Percentiles rank a stretch among this genome's conserved stretches.
phyloP scores from a whole-genome alignment of 2,329 filamentous ascomycete genomes.

The Drechslerella coelobrocha region DNA sequence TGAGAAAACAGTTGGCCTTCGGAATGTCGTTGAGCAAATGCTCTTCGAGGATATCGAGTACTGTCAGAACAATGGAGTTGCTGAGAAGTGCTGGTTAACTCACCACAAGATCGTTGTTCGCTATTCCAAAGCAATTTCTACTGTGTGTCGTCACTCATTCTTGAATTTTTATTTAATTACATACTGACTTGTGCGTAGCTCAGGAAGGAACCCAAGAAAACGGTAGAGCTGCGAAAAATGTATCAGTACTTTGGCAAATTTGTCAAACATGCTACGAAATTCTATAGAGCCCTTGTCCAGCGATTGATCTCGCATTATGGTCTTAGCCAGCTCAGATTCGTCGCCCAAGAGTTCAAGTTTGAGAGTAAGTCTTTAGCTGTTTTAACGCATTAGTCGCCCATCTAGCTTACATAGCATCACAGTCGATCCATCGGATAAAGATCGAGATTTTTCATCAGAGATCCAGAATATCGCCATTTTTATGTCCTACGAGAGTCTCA shows the following conservation, averaged over 20 bases:
- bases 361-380: slow-evolving; percentile 58
- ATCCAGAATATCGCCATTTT: slow-evolving; percentile 65
- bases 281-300: slow-evolving; percentile 65
- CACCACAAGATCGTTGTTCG: slow-evolving; percentile 36
- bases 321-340: slow-evolving; percentile 66
- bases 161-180: not conserved
- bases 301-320: slow-evolving; percentile 61
- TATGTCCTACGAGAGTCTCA: slow-evolving; percentile 81
- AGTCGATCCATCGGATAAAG: slow-evolving; percentile 60
- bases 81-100: slow-evolving; percentile 32
- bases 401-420: slow-evolving; percentile 18
- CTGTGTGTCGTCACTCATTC: slow-evolving; percentile 3
- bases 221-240: slow-evolving; percentile 74
- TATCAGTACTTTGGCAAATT: slow-evolving; percentile 83
- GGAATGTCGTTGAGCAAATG: slow-evolving; percentile 27
- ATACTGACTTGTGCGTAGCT: slow-evolving; percentile 7
- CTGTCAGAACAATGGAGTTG: slow-evolving; percentile 17
- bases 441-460: slow-evolving; percentile 59
- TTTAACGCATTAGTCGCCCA: slow-evolving; percentile 23
- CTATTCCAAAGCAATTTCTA: slow-evolving; percentile 24
- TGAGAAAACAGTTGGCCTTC: slow-evolving; percentile 15
- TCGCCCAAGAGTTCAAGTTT: slow-evolving; percentile 64
- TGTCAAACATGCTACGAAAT: slow-evolving; percentile 83
- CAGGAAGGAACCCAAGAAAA: slow-evolving; percentile 59
- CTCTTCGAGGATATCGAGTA: slow-evolving; percentile 25